phyloP scores from a whole-genome alignment of 1,284 basidiomycete species.

The Wallemia hederae region DNA sequence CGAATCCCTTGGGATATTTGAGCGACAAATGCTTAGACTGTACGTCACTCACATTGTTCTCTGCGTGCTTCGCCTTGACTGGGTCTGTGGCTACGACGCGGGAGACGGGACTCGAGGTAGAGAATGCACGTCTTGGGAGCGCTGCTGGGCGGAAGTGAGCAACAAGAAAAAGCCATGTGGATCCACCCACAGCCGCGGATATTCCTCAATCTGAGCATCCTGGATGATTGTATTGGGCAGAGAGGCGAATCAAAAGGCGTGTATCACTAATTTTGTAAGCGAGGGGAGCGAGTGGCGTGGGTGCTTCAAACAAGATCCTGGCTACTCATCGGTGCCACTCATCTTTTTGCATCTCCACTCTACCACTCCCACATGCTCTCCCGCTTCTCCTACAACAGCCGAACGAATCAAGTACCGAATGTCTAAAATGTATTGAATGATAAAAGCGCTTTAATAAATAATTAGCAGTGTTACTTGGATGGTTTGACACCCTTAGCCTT shows the following conservation, averaged over 20 bases:
- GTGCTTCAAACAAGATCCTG: not conserved
- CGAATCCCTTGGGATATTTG: too few relatives aligned
- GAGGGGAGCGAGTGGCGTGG: not conserved
- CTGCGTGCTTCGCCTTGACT: conserved; percentile 51
- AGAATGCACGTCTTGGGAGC: not conserved
- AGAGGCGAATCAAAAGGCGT: not conserved
- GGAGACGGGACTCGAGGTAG: not conserved
- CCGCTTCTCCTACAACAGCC: not conserved
- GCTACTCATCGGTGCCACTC: not conserved
- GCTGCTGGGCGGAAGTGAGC: not conserved
- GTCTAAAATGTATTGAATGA: not conserved
- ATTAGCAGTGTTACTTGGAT: not conserved
- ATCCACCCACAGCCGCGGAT: not conserved
- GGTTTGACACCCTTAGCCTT: not conserved
- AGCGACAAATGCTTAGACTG: too few relatives aligned
- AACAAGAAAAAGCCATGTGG: not conserved
- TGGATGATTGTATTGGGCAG: not conserved
- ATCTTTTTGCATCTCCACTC: not conserved
- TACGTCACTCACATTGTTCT: conserved; percentile 20
- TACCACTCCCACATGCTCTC: not conserved
- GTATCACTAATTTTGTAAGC: not conserved
- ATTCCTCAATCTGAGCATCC: not conserved
- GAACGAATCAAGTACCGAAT: not conserved
- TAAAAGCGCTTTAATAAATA: not conserved
- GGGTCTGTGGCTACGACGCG: conserved; percentile 45